Conservation (phyloP, 345 rosid genomes). For the Brassica juncea region DNA sequence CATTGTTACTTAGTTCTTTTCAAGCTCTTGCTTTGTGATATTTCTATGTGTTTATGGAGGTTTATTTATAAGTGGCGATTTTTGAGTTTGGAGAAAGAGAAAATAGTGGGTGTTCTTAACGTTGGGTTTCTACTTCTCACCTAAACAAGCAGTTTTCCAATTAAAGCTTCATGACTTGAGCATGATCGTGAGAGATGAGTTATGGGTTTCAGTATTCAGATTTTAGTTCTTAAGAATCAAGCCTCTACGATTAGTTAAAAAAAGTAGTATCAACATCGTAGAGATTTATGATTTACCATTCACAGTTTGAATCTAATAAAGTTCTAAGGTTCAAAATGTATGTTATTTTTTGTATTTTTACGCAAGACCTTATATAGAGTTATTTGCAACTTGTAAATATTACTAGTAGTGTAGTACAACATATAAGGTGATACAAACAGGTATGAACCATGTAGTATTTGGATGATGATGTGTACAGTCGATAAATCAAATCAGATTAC, state of each 20-base stretch:
- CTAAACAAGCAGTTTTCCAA: constrained; percentile 18
- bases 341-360: not conserved
- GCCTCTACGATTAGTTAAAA: not conserved
- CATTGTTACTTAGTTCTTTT: constrained; percentile 27
- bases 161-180: constrained; percentile 25
- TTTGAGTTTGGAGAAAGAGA: constrained; percentile 8
- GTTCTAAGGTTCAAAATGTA: not conserved
- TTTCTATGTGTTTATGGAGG: not conserved
- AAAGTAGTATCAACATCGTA: not conserved
- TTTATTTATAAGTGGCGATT: constrained; percentile 21
- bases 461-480: not conserved
- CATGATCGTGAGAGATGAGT: constrained; percentile 25
- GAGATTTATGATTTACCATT: not conserved
- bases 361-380: not conserved
- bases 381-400: too few relatives aligned
- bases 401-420: not conserved
- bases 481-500: not conserved
- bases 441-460: not conserved
- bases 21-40: constrained; percentile 18
- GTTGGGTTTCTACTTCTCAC: constrained; percentile 41
- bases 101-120: constrained; percentile 2
- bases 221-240: not conserved
- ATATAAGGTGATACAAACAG: not conserved
- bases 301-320: not conserved
- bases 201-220: not conserved